phyloP scores from a whole-genome alignment of 352 stramenopile species.

The Phytophthora uliginosa region DNA sequence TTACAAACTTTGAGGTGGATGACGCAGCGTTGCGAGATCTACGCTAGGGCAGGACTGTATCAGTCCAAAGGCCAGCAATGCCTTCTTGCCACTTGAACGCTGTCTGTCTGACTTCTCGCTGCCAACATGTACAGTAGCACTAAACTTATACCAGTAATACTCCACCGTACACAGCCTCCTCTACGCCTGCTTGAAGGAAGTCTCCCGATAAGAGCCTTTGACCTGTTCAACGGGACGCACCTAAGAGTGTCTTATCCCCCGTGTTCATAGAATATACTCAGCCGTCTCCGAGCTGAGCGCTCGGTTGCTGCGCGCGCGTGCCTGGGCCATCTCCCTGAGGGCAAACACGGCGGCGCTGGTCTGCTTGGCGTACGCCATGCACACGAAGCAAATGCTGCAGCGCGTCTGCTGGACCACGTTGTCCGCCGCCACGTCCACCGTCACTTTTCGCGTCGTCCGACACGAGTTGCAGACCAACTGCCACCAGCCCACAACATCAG shows the following conservation, averaged over 20 bases:
- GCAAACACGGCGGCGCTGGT: slow-evolving; percentile 42
- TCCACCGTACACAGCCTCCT: neutral
- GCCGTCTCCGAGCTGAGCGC: slow-evolving; percentile 29
- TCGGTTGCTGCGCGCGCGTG: slow-evolving; percentile 33
- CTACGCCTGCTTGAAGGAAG: neutral
- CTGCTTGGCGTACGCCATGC: slow-evolving; percentile 47
- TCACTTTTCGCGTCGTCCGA: slow-evolving; percentile 47
- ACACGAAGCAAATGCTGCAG: slow-evolving; percentile 46
- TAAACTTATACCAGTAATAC: neutral
- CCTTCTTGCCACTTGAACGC: neutral
- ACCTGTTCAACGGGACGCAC: neutral
- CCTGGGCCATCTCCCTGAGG: slow-evolving; percentile 35
- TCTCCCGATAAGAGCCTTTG: neutral
- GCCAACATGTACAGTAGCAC: neutral
- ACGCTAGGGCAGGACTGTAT: too few relatives aligned
- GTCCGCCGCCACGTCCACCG: slow-evolving; percentile 37
- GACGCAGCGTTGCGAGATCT: neutral
- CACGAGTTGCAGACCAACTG: slow-evolving; percentile 55
- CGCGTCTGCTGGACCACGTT: slow-evolving; percentile 40
- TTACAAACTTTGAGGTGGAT: neutral
- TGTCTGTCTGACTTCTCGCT: neutral
- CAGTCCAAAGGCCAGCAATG: neutral
- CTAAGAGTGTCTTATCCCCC: slow-evolving; percentile 1
- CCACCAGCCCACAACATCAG: slow-evolving; percentile 4
- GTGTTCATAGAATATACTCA: slow-evolving; percentile 34